Conservation (phyloP, 78 protist genomes). For the Dictyostelium capitatum region DNA sequence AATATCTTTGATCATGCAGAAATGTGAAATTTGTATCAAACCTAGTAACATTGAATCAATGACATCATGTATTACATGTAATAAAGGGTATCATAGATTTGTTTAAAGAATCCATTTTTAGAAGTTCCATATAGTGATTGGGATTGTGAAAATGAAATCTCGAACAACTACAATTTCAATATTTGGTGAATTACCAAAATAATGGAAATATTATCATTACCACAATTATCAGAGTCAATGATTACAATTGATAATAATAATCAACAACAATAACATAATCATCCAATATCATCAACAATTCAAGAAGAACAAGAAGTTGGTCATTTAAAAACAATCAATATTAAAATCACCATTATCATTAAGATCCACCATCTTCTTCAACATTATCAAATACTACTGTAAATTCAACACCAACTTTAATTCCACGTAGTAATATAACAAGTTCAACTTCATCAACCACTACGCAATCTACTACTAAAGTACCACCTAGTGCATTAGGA, state of each 20-base stretch:
- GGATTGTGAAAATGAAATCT: constrained; percentile 33
- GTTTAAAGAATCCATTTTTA: constrained; percentile 26
- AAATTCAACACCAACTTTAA: neutral
- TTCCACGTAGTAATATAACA: neutral
- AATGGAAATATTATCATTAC: constrained; percentile 8
- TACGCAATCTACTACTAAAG: neutral
- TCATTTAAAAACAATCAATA: neutral
- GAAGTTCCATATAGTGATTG: constrained; percentile 43
- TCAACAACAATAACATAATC: too few relatives aligned
- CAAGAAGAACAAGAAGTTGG: neutral
- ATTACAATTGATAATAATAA: too few relatives aligned
- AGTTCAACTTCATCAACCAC: neutral
- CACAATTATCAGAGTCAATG: too few relatives aligned
- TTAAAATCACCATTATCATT: neutral
- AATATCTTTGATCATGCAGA: constrained; percentile 18
- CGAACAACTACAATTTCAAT: neutral
- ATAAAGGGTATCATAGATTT: constrained; percentile 43
- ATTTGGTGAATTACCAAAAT: constrained; percentile 29
- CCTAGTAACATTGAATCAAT: constrained; percentile 3
- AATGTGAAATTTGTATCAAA: constrained; percentile 34
- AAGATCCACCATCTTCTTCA: neutral
- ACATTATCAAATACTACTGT: neutral
- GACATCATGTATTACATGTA: constrained; percentile 29
- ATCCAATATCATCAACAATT: neutral
- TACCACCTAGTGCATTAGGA: neutral